These are phyloP conservation scores for Conidiobolus incongruus DNA, from an alignment of 371 early-diverging fungal species.

Conservation along the genomic window DNA sequence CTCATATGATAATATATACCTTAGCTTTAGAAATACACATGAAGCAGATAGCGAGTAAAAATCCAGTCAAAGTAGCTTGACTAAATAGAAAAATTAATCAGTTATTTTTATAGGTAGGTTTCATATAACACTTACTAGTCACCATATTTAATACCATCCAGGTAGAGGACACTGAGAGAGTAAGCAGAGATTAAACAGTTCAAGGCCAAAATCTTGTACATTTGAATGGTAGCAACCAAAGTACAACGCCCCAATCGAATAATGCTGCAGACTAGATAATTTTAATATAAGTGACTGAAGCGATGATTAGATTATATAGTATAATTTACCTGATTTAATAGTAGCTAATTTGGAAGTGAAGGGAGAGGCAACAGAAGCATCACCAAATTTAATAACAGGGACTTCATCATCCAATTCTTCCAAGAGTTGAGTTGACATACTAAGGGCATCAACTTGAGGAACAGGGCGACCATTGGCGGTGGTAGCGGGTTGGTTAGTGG, in stretches of 20 bases:
- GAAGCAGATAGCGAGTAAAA: slow-evolving; percentile 95
- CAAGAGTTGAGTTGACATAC: slow-evolving; percentile 29
- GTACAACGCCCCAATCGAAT: slow-evolving; percentile 97
- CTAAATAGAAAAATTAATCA: slow-evolving; percentile 3
- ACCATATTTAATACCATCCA: slow-evolving; percentile 97
- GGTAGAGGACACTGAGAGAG: slow-evolving; percentile 86
- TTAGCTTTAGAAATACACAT: slow-evolving; percentile 85
- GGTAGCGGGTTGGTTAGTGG: slow-evolving; percentile 2
- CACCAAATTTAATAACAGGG: slow-evolving; percentile 94
- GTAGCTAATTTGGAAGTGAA: slow-evolving; percentile 96
- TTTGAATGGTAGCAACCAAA: slow-evolving; percentile 97
- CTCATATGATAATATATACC: slow-evolving; percentile 7
- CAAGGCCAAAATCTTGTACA: slow-evolving; percentile 99
- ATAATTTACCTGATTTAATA: slow-evolving; percentile 53
- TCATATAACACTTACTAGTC: slow-evolving; percentile 78
- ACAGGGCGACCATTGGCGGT: not conserved
- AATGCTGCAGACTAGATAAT: slow-evolving; percentile 58
- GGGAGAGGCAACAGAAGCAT: slow-evolving; percentile 99
- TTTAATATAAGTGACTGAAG: slow-evolving; percentile 14
- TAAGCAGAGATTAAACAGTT: slow-evolving; percentile 98
- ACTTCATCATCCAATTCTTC: slow-evolving; percentile 80
- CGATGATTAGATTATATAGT: not conserved
- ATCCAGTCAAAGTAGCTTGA: slow-evolving; percentile 90
- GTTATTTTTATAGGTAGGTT: slow-evolving; percentile 1
- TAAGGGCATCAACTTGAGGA: not conserved